Evolutionary conservation across 2,329 filamentous ascomycete species (phyloP).

Genomic region (Aspergillus viridinutans): DNA sequence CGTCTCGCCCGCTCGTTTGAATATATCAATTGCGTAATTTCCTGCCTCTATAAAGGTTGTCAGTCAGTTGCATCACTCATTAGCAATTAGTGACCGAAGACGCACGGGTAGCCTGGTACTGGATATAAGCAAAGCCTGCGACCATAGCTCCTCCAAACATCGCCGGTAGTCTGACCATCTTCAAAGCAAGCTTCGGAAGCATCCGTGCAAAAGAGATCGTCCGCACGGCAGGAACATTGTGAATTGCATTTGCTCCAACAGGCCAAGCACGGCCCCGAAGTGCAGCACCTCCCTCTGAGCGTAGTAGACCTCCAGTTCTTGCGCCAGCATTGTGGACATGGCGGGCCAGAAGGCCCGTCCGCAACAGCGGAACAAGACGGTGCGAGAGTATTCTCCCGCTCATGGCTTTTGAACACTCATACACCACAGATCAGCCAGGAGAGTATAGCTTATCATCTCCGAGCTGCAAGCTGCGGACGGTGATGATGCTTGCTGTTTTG

Average conservation of each 20-base stretch:
- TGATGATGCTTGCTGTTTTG: conserved; percentile 4
- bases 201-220: conserved; percentile 63
- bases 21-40: conserved; percentile 71
- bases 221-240: conserved; percentile 67
- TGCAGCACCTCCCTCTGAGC: conserved; percentile 60
- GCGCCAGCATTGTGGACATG: conserved; percentile 59
- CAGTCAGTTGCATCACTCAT: conserved; percentile 1
- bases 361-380: conserved; percentile 63
- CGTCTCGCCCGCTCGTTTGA: conserved; percentile 68
- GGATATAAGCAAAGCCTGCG: conserved; percentile 83
- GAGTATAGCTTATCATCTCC: conserved; percentile 17
- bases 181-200: conserved; percentile 83
- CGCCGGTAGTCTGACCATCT: conserved; percentile 81
- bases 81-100: conserved; percentile 16
- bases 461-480: conserved; percentile 13
- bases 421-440: conserved; percentile 18
- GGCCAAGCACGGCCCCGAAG: conserved; percentile 68
- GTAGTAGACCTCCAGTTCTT: conserved; percentile 64
- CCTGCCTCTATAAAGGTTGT: conserved; percentile 57
- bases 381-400: conserved; percentile 72
- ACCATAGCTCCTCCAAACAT: conserved; percentile 87
- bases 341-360: conserved; percentile 57
- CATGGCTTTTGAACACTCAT: conserved; percentile 50
- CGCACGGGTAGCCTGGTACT: conserved; percentile 90
- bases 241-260: conserved; percentile 71